Conservation (phyloP, 345 rosid species). For the Leavenworthia alabamica region DNA sequence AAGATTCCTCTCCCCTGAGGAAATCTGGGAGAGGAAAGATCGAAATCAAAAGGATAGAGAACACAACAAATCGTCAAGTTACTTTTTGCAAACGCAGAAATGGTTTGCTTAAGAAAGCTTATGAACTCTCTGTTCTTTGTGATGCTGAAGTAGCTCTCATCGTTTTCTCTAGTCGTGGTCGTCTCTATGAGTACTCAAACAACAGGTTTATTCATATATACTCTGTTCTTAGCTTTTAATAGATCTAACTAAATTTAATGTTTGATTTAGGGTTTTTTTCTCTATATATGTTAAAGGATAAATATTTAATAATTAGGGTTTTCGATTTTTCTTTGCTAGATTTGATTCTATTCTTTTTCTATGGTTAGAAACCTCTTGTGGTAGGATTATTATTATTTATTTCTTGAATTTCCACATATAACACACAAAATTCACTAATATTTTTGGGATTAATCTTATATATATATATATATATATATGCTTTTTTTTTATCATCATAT, state of each 20-base stretch:
- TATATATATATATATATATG: too few species aligned
- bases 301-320: conserved; percentile 5
- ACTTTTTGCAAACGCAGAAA: conserved; percentile 96
- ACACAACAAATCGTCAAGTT: conserved; percentile 96
- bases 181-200: conserved; percentile 96
- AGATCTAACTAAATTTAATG: neutral
- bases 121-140: conserved; percentile 82
- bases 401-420: conserved; percentile 1
- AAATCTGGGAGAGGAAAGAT: conserved; percentile 94
- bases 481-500: too few species aligned
- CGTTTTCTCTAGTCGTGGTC: conserved; percentile 98
- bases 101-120: conserved; percentile 93
- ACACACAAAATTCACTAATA: neutral
- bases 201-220: conserved; percentile 46
- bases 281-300: neutral
- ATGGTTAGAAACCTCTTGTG: conserved; percentile 7
- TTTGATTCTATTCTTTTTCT: conserved; percentile 21
- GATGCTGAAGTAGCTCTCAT: conserved; percentile 61
- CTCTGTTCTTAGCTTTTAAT: conserved; percentile 18
- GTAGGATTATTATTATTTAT: neutral
- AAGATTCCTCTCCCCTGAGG: conserved; percentile 55
- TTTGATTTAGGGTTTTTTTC: conserved; percentile 15
- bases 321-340: conserved; percentile 6
- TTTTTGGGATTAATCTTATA: too few species aligned
- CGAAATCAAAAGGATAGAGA: conserved; percentile 99